A percentile compares a stretch with the other conserved stretches of the same genome.
These are phyloP conservation scores for Rhizophagus prolifer DNA, from an alignment of 192 early-diverging fungal species.

Conservation along the genomic window DNA sequence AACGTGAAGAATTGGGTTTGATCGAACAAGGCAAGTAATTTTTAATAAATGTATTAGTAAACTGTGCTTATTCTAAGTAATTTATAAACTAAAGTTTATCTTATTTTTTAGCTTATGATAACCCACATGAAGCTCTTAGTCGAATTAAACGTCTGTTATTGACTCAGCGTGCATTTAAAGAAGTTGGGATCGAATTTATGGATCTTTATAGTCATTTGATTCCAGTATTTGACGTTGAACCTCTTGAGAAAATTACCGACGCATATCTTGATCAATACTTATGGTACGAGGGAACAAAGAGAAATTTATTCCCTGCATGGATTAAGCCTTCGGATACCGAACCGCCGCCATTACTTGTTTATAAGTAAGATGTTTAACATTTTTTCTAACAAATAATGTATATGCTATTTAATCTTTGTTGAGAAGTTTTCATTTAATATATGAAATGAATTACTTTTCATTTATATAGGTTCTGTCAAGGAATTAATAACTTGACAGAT, in stretches of 20 bases:
- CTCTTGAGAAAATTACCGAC: constrained; percentile 99
- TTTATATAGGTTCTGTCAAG: constrained; percentile 67
- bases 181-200: constrained; percentile 99
- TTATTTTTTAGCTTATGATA: constrained; percentile 76
- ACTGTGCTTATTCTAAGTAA: not conserved
- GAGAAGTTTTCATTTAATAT: not conserved
- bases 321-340: constrained; percentile 97
- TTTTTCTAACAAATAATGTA: not conserved
- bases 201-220: constrained; percentile 96
- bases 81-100: not conserved
- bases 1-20: constrained; percentile 96
- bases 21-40: constrained; percentile 71
- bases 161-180: constrained; percentile 98
- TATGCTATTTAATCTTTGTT: not conserved
- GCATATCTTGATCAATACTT: constrained; percentile 99
- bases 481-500: constrained; percentile 95
- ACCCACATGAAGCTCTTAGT: constrained; percentile 81
- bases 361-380: constrained; percentile 68
- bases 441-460: not conserved
- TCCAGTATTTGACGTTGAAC: constrained; percentile 96
- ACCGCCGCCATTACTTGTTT: constrained; percentile 93
- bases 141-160: constrained; percentile 94
- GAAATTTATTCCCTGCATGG: constrained; percentile 98
- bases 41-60: not conserved
- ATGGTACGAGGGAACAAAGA: constrained; percentile 99